These are phyloP conservation scores for Exophiala sideris DNA, from an alignment of 2,329 filamentous ascomycete genomes.

Conservation along the genomic window DNA sequence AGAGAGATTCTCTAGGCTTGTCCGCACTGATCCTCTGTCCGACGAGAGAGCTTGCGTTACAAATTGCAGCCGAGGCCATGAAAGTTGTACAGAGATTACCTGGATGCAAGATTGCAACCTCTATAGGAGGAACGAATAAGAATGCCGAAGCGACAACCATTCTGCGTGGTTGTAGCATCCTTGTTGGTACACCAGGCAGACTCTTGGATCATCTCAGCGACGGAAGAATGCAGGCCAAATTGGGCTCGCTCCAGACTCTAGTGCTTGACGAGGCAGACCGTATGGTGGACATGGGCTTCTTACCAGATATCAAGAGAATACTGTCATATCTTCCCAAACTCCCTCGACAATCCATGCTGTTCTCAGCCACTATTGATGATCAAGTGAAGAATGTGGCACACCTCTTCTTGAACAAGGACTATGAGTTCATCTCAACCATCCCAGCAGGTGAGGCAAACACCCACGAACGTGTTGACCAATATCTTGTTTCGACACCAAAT, in stretches of 20 bases:
- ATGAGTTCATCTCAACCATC: constrained; percentile 89
- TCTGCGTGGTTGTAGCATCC: constrained; percentile 43
- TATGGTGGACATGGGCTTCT: constrained; percentile 65
- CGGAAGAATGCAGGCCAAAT: constrained; percentile 57
- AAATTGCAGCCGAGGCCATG: constrained; percentile 59
- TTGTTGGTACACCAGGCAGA: constrained; percentile 87
- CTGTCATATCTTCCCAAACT: constrained; percentile 61
- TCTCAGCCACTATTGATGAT: constrained; percentile 85
- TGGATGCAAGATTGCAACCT: constrained; percentile 70
- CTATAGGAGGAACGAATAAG: constrained; percentile 20
- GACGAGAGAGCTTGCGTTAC: constrained; percentile 91
- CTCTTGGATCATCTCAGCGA: constrained; percentile 78
- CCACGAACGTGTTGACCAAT: constrained; percentile 78
- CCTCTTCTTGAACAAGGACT: constrained; percentile 72
- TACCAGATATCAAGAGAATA: constrained; percentile 63
- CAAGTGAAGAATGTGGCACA: constrained; percentile 78
- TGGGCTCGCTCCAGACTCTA: constrained; percentile 57
- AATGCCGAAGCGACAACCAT: constrained; percentile 8
- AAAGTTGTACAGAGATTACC: constrained; percentile 68
- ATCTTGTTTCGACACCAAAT: constrained; percentile 62
- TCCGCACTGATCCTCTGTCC: constrained; percentile 85
- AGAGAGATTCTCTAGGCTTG: constrained; percentile 55
- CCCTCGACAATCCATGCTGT: constrained; percentile 82
- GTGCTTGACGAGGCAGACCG: constrained; percentile 67
- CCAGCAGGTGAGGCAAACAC: constrained; percentile 75